Evolutionary conservation across 2,329 filamentous ascomycete species (phyloP).

Genomic region (Fusarium albidum): DNA sequence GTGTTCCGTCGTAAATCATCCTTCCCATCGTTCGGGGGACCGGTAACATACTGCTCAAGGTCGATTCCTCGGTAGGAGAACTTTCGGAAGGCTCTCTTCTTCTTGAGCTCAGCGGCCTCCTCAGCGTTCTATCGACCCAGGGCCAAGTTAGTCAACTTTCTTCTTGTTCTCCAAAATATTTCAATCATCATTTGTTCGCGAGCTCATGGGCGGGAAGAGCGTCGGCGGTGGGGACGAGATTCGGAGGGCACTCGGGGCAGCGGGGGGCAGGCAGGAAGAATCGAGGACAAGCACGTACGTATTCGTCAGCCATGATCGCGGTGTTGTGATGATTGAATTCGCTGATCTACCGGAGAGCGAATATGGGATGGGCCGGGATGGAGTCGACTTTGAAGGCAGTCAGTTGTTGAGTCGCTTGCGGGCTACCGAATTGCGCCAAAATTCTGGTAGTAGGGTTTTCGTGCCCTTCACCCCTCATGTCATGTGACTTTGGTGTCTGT

Average conservation of each 20-base stretch:
- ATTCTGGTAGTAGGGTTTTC: slow-evolving; percentile 51
- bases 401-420: slow-evolving; percentile 39
- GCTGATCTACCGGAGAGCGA: slow-evolving; percentile 56
- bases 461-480: slow-evolving; percentile 48
- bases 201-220: slow-evolving; percentile 5
- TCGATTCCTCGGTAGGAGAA: slow-evolving; percentile 99
- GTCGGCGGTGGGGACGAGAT: slow-evolving; percentile 27
- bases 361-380: slow-evolving; percentile 50
- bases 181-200: slow-evolving; percentile 9
- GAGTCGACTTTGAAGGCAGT: slow-evolving; percentile 44
- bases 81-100: slow-evolving; percentile 99
- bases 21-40: slow-evolving; percentile 43
- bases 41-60: slow-evolving; percentile 91
- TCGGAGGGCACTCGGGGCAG: too few relatives aligned
- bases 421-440: slow-evolving; percentile 43
- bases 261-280: slow-evolving; percentile 39
- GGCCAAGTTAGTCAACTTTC: slow-evolving; percentile 42
- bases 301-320: slow-evolving; percentile 87
- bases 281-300: slow-evolving; percentile 70
- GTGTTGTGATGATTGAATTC: slow-evolving; percentile 54
- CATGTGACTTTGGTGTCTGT: slow-evolving; percentile 40
- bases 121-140: slow-evolving; percentile 81
- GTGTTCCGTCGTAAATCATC: slow-evolving; percentile 11
- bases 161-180: slow-evolving; percentile 13
- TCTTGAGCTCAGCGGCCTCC: slow-evolving; percentile 99